These are phyloP conservation scores for Colletotrichum liriopes DNA, from an alignment of 2,329 filamentous ascomycete species.

Conservation along the genomic window DNA sequence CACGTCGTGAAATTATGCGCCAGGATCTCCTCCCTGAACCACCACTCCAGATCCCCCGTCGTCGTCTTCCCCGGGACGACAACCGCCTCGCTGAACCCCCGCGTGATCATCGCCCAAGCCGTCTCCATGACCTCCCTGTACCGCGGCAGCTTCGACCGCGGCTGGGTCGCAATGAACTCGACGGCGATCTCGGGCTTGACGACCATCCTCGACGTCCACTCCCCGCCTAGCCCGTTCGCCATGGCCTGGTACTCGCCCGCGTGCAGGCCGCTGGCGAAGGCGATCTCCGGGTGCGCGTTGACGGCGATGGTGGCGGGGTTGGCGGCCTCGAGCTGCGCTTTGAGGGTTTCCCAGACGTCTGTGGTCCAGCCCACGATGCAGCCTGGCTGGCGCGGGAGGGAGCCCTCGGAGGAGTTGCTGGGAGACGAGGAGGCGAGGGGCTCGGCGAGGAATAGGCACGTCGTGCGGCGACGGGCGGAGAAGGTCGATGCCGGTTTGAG, in stretches of 20 bases:
- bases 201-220: slow-evolving; percentile 59
- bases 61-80: slow-evolving; percentile 61
- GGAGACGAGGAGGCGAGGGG: slow-evolving; percentile 35
- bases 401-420: slow-evolving; percentile 50
- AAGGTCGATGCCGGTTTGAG: slow-evolving; percentile 63
- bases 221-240: slow-evolving; percentile 52
- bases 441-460: slow-evolving; percentile 64
- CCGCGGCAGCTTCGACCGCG: slow-evolving; percentile 56
- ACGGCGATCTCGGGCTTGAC: slow-evolving; percentile 62
- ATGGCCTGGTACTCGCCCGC: slow-evolving; percentile 61
- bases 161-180: slow-evolving; percentile 63
- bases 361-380: slow-evolving; percentile 43
- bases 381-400: slow-evolving; percentile 51
- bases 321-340: slow-evolving; percentile 54
- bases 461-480: slow-evolving; percentile 65
- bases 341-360: slow-evolving; percentile 58
- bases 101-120: slow-evolving; percentile 65
- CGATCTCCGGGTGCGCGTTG: slow-evolving; percentile 61
- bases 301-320: slow-evolving; percentile 58
- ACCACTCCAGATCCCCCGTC: slow-evolving; percentile 65
- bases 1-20: slow-evolving; percentile 67
- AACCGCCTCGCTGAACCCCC: slow-evolving; percentile 60
- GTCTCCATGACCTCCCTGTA: slow-evolving; percentile 64
- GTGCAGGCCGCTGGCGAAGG: slow-evolving; percentile 64
- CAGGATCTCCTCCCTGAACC: slow-evolving; percentile 65